Conservation (phyloP, 108 stramenopile species). For the Nitzschia sp. region DNA sequence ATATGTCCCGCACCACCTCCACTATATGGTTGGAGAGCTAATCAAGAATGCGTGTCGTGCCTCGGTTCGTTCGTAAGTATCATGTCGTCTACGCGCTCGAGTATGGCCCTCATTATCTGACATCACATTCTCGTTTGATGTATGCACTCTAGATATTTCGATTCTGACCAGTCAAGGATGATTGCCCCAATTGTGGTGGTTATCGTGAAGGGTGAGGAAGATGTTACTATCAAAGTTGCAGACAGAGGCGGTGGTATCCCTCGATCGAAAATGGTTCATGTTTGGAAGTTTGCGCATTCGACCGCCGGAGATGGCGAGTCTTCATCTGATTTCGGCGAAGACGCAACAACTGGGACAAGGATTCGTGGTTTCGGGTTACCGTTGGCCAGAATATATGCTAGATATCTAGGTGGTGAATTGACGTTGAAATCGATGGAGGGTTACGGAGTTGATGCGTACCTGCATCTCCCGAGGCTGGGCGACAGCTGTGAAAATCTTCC, state of each 20-base stretch:
- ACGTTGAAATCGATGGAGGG: slow-evolving; percentile 97
- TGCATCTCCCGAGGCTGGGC: slow-evolving; percentile 89
- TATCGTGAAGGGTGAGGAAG: slow-evolving; percentile 95
- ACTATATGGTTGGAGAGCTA: slow-evolving; percentile 95
- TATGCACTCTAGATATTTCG: not conserved
- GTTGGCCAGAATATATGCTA: slow-evolving; percentile 92
- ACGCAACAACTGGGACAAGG: slow-evolving; percentile 52
- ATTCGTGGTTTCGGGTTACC: slow-evolving; percentile 97
- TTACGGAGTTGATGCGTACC: slow-evolving; percentile 98
- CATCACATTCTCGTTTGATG: not conserved
- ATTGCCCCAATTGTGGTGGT: slow-evolving; percentile 87
- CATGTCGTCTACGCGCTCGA: not conserved
- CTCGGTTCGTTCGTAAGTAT: slow-evolving; percentile 63
- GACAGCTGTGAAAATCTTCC: slow-evolving; percentile 89
- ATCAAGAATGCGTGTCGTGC: slow-evolving; percentile 97
- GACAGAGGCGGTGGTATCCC: slow-evolving; percentile 98
- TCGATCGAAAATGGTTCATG: slow-evolving; percentile 83
- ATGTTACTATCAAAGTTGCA: slow-evolving; percentile 97
- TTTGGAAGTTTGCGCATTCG: slow-evolving; percentile 97
- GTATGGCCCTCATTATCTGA: not conserved
- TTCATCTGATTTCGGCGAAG: slow-evolving; percentile 59
- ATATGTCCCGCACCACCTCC: slow-evolving; percentile 94
- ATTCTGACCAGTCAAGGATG: not conserved
- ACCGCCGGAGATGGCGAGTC: slow-evolving; percentile 70
- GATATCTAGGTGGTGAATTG: slow-evolving; percentile 98